Evolutionary conservation across 331 rosid species (phyloP), one percentile per base, ranked within the genome.

Genomic region (Malus hybrid): DNA sequence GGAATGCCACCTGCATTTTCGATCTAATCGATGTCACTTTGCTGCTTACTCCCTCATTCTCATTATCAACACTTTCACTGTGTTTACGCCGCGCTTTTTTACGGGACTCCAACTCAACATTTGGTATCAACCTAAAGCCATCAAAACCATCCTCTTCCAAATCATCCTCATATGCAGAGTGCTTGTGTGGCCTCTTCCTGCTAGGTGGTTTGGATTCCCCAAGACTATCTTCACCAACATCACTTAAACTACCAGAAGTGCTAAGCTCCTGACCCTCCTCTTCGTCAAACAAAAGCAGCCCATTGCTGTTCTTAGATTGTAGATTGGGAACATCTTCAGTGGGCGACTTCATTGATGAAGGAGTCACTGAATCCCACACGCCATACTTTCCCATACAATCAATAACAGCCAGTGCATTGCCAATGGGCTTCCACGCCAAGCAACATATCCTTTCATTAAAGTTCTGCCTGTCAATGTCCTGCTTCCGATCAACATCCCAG

Each of bases 291-390:
- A 90, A 83, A 54, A 91, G 94, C 63, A 94, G 78, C 72, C 99
- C 99, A 66, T 90, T 89, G 67, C 84, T 80, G 34, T 84, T 89
- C 79, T 80, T 94, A 13, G 77, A 71, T 54, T 85, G 83, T 75
- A 69, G 27, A 78, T 66, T 77, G 16, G 97, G 97, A 69, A 94
- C 70, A 81, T 86, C 99, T 87, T 88, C 99, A 8, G 89, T 86
- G 28, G 99, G 97, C 55, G 97, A 86, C 83, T 90, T 94, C 96
- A 94, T 90, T 44, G 97, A 90, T 31, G 92, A 87, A 77, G 99
- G 97, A 74, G 92, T 83, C 80, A 89, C 91, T 48, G 96, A 84
- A 6, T 94, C 99, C 99, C 96, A 92, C 48, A 92, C 81, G 63
- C 99, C 97, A 77, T 86, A 92, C 87, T 87, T 91, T 15, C 99